Percentiles rank a stretch among this genome's conserved stretches.
Evolutionary conservation across 768 basidiomycete species (phyloP).

Genomic region (Mycena galopus): DNA sequence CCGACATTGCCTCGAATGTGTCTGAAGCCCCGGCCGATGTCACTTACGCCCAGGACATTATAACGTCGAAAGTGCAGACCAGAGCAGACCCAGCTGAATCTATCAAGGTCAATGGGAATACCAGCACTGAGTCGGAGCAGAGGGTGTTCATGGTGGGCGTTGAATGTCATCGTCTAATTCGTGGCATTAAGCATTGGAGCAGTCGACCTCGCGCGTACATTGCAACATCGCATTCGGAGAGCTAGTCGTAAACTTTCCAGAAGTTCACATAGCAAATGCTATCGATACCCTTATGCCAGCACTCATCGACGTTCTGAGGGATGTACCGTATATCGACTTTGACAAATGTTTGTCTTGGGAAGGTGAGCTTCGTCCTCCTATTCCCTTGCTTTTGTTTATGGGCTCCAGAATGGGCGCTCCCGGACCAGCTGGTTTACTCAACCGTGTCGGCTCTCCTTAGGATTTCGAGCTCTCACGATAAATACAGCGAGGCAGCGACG

Average conservation of each 20-base stretch:
- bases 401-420: conserved; percentile 83
- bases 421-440: conserved; percentile 86
- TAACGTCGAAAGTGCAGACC: conserved; percentile 73
- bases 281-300: conserved; percentile 68
- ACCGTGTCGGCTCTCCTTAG: conserved; percentile 83
- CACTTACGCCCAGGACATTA: conserved; percentile 64
- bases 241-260: conserved; percentile 74
- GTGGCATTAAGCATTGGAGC: conserved; percentile 15
- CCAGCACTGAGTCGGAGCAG: conserved; percentile 41
- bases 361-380: conserved; percentile 57
- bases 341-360: conserved; percentile 85
- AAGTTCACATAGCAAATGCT: conserved; percentile 62
- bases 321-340: conserved; percentile 83
- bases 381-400: neutral
- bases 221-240: conserved; percentile 90
- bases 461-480: conserved; percentile 66
- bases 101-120: conserved; percentile 44
- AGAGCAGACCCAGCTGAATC: conserved; percentile 43
- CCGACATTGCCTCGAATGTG: conserved; percentile 76
- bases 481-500: conserved; percentile 64
- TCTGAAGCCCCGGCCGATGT: conserved; percentile 62
- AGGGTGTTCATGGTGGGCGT: conserved; percentile 72
- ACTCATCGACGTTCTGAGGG: conserved; percentile 76
- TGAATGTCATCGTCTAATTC: neutral
- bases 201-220: conserved; percentile 81